A percentile compares a stretch with the other conserved stretches of the same genome.
Evolutionary conservation across 1,284 basidiomycete genomes (phyloP).

Genomic region (Cerioporus squamosus): DNA sequence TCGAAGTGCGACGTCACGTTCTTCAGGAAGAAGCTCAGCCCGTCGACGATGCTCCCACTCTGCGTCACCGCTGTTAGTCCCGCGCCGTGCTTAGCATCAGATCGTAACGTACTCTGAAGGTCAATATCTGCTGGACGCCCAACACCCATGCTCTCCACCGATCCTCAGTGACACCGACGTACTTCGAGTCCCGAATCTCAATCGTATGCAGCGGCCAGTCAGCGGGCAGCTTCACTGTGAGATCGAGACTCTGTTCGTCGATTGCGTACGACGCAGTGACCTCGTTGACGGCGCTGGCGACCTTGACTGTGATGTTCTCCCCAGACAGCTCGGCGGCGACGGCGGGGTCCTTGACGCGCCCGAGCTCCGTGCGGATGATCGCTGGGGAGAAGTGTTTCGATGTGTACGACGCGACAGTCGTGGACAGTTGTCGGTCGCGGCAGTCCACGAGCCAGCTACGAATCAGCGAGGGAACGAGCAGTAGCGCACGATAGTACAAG

Average conservation of each 20-base stretch:
- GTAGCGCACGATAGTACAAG: conserved; percentile 85
- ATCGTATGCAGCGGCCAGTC: conserved; percentile 94
- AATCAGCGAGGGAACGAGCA: conserved; percentile 82
- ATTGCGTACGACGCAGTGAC: conserved; percentile 84
- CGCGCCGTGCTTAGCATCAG: neutral
- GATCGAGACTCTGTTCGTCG: conserved; percentile 95
- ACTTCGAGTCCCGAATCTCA: conserved; percentile 85
- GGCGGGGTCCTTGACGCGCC: conserved; percentile 72
- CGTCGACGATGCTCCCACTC: conserved; percentile 94
- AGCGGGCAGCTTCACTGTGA: conserved; percentile 83
- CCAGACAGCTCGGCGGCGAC: conserved; percentile 72
- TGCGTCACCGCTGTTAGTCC: conserved; percentile 35
- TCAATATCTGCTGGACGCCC: conserved; percentile 91
- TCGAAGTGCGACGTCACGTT: conserved; percentile 93
- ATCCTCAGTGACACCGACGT: conserved; percentile 89
- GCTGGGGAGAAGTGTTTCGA: conserved; percentile 90
- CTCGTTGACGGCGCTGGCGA: conserved; percentile 71
- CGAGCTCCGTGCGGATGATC: conserved; percentile 84
- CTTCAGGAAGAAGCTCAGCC: conserved; percentile 92
- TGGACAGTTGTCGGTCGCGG: conserved; percentile 88
- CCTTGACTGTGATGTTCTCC: conserved; percentile 84
- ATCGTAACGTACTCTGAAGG: conserved; percentile 58
- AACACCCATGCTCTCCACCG: conserved; percentile 96
- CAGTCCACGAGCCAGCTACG: conserved; percentile 87
- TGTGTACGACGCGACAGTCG: conserved; percentile 79